phyloP scores from a whole-genome alignment of 2,329 filamentous ascomycete genomes.

The Alternaria triticina region DNA sequence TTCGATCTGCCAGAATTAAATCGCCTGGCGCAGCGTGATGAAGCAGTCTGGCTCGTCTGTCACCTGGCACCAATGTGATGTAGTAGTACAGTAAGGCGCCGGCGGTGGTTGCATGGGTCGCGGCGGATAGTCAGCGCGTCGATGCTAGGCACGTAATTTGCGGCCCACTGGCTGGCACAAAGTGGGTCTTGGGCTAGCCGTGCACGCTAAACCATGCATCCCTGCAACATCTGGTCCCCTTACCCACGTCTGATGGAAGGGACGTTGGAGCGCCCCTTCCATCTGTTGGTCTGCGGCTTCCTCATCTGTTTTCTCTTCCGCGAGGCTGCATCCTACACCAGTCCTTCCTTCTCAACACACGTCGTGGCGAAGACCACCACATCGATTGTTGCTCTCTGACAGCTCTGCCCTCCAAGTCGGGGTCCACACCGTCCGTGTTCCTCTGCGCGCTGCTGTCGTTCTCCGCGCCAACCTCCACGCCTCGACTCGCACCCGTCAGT shows the following conservation, averaged over 20 bases:
- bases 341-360: constrained; percentile 19
- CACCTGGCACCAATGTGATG: neutral
- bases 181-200: constrained; percentile 1
- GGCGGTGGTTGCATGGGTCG: neutral
- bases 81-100: neutral
- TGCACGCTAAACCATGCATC: neutral
- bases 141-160: constrained; percentile 25
- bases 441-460: constrained; percentile 32
- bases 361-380: constrained; percentile 15
- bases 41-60: neutral
- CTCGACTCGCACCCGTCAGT: constrained; percentile 23
- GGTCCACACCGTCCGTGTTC: constrained; percentile 20
- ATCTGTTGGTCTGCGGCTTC: constrained; percentile 29
- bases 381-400: constrained; percentile 10
- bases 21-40: neutral
- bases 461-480: constrained; percentile 33
- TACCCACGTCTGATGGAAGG: constrained; percentile 21
- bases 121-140: constrained; percentile 15
- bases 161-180: constrained; percentile 11
- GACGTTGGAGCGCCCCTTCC: constrained; percentile 34
- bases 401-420: constrained; percentile 8
- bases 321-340: constrained; percentile 20
- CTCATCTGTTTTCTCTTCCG: constrained; percentile 29
- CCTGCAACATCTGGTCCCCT: constrained; percentile 14
- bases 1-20: neutral